Evolutionary conservation across 2,329 filamentous ascomycete genomes (phyloP).

Genomic region (Reticulascus tulasneorum): DNA sequence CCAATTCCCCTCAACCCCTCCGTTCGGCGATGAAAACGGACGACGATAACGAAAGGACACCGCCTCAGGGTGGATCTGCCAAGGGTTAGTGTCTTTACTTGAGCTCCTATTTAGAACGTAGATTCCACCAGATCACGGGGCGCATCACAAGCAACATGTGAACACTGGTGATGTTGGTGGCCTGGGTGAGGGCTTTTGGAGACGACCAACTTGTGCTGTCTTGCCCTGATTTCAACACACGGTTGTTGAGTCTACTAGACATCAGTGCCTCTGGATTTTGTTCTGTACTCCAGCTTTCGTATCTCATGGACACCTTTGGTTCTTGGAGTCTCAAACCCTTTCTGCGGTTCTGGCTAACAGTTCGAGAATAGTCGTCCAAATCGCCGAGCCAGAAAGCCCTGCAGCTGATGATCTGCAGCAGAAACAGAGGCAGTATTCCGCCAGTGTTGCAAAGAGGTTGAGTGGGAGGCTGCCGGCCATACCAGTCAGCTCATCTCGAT

Average conservation of each 20-base stretch:
- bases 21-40: constrained; percentile 42
- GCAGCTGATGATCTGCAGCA: constrained; percentile 29
- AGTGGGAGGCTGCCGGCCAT: constrained; percentile 30
- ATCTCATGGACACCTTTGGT: no score
- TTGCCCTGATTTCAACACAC: no score
- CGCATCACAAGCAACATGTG: no score
- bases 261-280: no score
- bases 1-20: constrained; percentile 23
- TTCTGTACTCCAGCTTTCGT: no score
- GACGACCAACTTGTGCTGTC: no score
- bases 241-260: no score
- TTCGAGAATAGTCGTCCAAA: constrained; percentile 49
- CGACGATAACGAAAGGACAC: constrained; percentile 34
- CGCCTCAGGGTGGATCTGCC: constrained; percentile 30
- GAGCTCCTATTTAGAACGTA: no score
- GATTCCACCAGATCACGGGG: no score
- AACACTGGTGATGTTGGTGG: no score
- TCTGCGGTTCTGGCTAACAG: constrained; percentile 3
- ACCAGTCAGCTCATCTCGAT: constrained; percentile 36
- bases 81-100: constrained; percentile 46
- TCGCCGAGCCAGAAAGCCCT: constrained; percentile 45
- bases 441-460: constrained; percentile 37
- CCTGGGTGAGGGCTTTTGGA: no score
- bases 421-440: constrained; percentile 40
- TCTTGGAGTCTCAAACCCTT: no score